These are phyloP conservation scores for Leccinum broughii DNA, from an alignment of 768 basidiomycete genomes.

Conservation along the genomic window DNA sequence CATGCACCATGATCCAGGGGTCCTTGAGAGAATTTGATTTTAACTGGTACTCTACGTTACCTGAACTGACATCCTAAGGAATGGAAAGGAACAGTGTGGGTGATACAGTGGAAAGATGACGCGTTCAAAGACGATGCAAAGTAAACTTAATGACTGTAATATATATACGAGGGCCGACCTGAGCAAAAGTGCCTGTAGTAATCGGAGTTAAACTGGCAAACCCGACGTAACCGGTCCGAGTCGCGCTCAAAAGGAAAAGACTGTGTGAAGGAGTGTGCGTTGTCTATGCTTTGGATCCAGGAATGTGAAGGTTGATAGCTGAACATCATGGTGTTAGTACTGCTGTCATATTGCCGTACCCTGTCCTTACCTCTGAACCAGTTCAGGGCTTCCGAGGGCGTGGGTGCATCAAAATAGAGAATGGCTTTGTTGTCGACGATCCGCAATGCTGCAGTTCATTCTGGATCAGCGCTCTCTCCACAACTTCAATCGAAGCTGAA, in stretches of 20 bases:
- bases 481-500: background rate
- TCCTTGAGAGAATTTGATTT: slow-evolving; percentile 10
- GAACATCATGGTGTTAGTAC: slow-evolving; percentile 11
- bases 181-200: slow-evolving; percentile 17
- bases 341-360: slow-evolving; percentile 9
- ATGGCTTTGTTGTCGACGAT: slow-evolving; percentile 92
- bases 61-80: slow-evolving; percentile 19
- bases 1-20: background rate
- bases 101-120: slow-evolving; percentile 37
- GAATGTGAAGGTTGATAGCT: slow-evolving; percentile 92
- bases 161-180: slow-evolving; percentile 35
- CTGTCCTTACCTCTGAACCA: slow-evolving; percentile 77
- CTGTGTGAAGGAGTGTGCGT: slow-evolving; percentile 9
- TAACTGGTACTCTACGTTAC: slow-evolving; percentile 28
- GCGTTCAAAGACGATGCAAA: slow-evolving; percentile 27
- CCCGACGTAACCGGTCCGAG: slow-evolving; percentile 5
- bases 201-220: background rate
- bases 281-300: slow-evolving; percentile 71
- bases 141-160: slow-evolving; percentile 35
- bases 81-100: slow-evolving; percentile 19
- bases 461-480: slow-evolving; percentile 8
- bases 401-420: slow-evolving; percentile 83
- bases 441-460: slow-evolving; percentile 58
- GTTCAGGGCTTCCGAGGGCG: slow-evolving; percentile 80
- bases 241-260: slow-evolving; percentile 5